Evolutionary conservation across 1,284 basidiomycete species (phyloP).

Genomic region (Ceratobasidium papillatum): DNA sequence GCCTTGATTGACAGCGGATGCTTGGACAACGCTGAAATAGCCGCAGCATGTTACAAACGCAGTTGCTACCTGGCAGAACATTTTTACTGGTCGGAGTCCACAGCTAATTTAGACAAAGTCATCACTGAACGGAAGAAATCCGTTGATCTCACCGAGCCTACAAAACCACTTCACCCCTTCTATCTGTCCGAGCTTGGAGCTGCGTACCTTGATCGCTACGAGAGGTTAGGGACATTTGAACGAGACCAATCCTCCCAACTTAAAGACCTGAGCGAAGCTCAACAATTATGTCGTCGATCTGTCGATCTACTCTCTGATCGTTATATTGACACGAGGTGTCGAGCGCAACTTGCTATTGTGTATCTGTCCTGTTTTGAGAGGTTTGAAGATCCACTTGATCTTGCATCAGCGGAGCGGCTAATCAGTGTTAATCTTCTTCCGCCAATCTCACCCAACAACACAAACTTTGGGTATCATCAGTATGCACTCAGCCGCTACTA

Average conservation of each 20-base stretch:
- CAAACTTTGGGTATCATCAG: background rate
- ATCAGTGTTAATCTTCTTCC: too few species aligned
- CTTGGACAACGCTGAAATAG: background rate
- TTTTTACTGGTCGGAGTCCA: constrained; percentile 4
- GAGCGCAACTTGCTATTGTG: background rate
- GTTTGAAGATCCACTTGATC: constrained; percentile 16
- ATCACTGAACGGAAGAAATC: background rate
- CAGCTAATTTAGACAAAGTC: background rate
- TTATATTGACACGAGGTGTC: background rate
- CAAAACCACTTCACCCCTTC: background rate
- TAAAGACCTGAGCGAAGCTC: constrained; percentile 3
- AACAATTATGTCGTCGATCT: background rate
- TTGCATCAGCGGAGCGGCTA: background rate
- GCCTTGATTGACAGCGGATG: background rate
- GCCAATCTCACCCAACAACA: background rate
- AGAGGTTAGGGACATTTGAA: background rate
- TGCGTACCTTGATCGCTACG: background rate
- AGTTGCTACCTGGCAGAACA: background rate
- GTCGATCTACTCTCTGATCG: background rate
- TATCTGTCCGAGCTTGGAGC: constrained; percentile 6
- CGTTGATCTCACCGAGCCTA: background rate
- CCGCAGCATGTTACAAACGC: background rate
- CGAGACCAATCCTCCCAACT: constrained; percentile 8
- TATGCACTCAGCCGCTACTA: background rate
- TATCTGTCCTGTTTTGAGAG: background rate